Percentiles rank a stretch among this genome's conserved stretches.
Evolutionary conservation across 1,139 yeast genomes (phyloP).

Genomic region (Taiozyma onychis): DNA sequence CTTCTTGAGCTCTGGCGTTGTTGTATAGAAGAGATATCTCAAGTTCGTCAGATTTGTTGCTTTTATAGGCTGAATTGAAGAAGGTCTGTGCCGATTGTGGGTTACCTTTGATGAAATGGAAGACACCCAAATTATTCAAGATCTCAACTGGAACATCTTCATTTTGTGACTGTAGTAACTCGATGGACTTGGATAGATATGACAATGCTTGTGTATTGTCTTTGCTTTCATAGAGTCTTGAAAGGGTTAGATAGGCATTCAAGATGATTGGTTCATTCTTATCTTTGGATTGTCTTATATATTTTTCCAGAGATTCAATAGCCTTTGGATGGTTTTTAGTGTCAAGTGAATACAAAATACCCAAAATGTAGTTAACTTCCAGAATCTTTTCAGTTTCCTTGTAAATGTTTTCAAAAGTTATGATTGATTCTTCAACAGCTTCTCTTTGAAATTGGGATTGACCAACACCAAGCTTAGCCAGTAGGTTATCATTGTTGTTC

Average conservation of each 20-base stretch:
- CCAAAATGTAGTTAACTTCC: slow-evolving; percentile 74
- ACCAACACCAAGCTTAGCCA: slow-evolving; percentile 80
- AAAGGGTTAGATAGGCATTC: slow-evolving; percentile 63
- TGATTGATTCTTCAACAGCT: slow-evolving; percentile 74
- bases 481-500: slow-evolving; percentile 52
- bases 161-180: slow-evolving; percentile 36
- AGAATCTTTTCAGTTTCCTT: slow-evolving; percentile 63
- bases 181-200: slow-evolving; percentile 53
- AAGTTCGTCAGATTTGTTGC: slow-evolving; percentile 28
- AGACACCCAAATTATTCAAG: slow-evolving; percentile 81
- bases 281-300: slow-evolving; percentile 56
- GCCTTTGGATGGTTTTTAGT: slow-evolving; percentile 40
- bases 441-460: slow-evolving; percentile 77
- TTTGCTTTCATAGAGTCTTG: slow-evolving; percentile 60
- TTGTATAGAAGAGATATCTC: slow-evolving; percentile 52
- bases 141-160: slow-evolving; percentile 59
- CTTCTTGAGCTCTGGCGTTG: slow-evolving; percentile 57
- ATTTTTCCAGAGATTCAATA: slow-evolving; percentile 63
- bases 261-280: slow-evolving; percentile 59
- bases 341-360: slow-evolving; percentile 54
- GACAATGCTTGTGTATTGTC: slow-evolving; percentile 55
- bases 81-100: slow-evolving; percentile 42
- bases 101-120: slow-evolving; percentile 65
- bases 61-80: slow-evolving; percentile 46
- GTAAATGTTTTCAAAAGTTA: slow-evolving; percentile 74